Conservation (phyloP, 352 stramenopile genomes). For the Salisapilia sapeloensis region DNA sequence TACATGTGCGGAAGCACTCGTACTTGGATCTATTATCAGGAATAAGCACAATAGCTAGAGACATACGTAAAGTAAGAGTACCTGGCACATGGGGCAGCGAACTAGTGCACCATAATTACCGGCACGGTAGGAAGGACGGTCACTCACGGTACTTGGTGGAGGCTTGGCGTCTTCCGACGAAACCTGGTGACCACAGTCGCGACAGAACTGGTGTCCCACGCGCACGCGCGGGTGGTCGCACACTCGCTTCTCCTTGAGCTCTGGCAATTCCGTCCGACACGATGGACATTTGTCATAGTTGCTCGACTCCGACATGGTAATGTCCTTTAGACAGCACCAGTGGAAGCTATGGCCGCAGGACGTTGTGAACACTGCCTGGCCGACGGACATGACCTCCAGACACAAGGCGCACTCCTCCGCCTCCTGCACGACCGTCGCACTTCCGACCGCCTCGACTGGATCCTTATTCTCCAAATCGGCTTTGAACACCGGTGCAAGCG, state of each 20-base stretch:
- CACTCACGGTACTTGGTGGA: slow-evolving; percentile 24
- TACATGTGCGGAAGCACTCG: slow-evolving; percentile 78
- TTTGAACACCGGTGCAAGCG: no score
- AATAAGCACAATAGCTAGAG: no score
- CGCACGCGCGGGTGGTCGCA: slow-evolving; percentile 75
- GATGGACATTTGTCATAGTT: slow-evolving; percentile 79
- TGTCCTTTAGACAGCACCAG: slow-evolving; percentile 72
- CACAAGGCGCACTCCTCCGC: slow-evolving; percentile 76
- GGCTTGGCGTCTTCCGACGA: slow-evolving; percentile 52
- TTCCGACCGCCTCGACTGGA: slow-evolving; percentile 4
- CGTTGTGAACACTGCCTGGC: slow-evolving; percentile 69
- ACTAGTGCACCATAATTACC: slow-evolving; percentile 74
- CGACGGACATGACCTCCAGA: slow-evolving; percentile 61
- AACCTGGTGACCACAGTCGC: slow-evolving; percentile 45
- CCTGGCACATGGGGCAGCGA: slow-evolving; percentile 69
- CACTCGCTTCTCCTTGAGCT: slow-evolving; percentile 73
- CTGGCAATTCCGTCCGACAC: slow-evolving; percentile 48
- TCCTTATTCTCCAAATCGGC: no score
- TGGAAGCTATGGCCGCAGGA: slow-evolving; percentile 75
- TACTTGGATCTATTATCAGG: slow-evolving; percentile 82
- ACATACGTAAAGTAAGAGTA: no score
- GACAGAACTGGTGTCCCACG: slow-evolving; percentile 56
- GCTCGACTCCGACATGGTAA: slow-evolving; percentile 54
- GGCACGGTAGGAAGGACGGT: slow-evolving; percentile 54
- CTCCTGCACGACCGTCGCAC: slow-evolving; percentile 34